Conservation (phyloP, 1,284 basidiomycete species). For the Papiliotrema flavescens region DNA sequence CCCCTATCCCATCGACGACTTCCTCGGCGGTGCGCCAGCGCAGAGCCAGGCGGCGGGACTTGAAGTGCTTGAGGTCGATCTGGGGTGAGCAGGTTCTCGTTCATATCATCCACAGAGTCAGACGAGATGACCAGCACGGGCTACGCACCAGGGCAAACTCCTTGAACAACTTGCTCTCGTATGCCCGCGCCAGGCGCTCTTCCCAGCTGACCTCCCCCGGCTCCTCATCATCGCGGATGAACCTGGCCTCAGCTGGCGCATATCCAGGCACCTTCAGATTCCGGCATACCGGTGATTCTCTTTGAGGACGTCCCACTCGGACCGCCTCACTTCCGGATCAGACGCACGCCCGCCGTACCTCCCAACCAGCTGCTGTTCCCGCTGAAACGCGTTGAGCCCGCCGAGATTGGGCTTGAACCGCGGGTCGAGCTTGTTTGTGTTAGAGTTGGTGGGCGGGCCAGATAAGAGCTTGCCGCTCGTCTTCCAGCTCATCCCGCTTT, state of each 20-base stretch:
- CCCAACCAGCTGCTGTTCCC: constrained; percentile 17
- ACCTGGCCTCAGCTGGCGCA: constrained; percentile 53
- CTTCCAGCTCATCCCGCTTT: constrained; percentile 23
- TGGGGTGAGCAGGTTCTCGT: constrained; percentile 10
- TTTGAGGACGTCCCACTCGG: constrained; percentile 52
- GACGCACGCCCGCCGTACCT: constrained; percentile 12
- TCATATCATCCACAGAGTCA: no score
- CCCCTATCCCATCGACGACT: constrained; percentile 75
- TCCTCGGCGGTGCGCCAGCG: constrained; percentile 89
- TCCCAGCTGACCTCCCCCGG: constrained; percentile 59
- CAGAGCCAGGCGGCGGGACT: constrained; percentile 83
- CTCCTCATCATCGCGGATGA: constrained; percentile 67
- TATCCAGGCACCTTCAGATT: no score
- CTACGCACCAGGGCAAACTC: constrained; percentile 68
- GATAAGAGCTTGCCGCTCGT: constrained; percentile 17
- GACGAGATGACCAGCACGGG: not conserved
- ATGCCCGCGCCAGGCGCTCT: constrained; percentile 76
- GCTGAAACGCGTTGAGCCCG: constrained; percentile 22
- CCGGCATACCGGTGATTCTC: constrained; percentile 48
- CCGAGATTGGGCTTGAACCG: constrained; percentile 20
- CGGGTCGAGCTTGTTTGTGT: constrained; percentile 8
- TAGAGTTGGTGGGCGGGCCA: constrained; percentile 22
- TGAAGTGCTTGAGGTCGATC: constrained; percentile 91
- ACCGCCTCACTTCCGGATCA: constrained; percentile 4
- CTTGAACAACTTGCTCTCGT: constrained; percentile 78